These are phyloP conservation scores for Dichomitus squalens DNA, from an alignment of 1,284 basidiomycete species.

Conservation along the genomic window DNA sequence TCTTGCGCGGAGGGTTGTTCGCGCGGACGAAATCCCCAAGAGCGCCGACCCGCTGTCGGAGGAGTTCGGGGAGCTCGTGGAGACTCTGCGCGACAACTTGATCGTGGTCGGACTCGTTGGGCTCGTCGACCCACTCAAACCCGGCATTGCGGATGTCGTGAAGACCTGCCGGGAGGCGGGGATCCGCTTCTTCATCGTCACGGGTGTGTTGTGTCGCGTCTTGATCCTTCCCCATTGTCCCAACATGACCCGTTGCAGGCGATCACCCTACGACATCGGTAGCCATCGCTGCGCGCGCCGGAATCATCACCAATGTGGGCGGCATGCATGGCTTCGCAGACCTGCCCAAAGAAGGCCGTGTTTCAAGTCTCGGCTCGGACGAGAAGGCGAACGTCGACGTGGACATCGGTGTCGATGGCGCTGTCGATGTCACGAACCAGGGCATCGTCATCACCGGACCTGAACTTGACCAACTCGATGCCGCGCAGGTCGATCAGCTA, in stretches of 20 bases:
- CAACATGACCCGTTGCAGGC: constrained; percentile 35
- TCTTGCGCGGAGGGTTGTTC: constrained; percentile 41
- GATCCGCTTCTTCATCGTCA: constrained; percentile 69
- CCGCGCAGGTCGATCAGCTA: constrained; percentile 48
- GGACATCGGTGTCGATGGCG: too few relatives aligned
- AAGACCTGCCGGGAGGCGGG: constrained; percentile 54
- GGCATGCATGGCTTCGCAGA: constrained; percentile 44
- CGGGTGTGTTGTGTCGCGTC: constrained; percentile 44
- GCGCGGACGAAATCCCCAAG: constrained; percentile 32
- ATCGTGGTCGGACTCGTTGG: constrained; percentile 63
- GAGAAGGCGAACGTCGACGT: too few relatives aligned
- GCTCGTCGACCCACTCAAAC: constrained; percentile 62
- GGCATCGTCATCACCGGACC: constrained; percentile 51
- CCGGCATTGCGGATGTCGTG: constrained; percentile 57
- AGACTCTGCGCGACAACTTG: constrained; percentile 42
- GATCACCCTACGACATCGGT: constrained; percentile 53
- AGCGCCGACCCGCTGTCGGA: constrained; percentile 35
- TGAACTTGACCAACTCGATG: constrained; percentile 48
- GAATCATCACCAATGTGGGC: constrained; percentile 53
- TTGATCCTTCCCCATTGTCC: not conserved
- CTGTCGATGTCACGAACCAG: constrained; percentile 26
- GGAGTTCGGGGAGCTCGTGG: constrained; percentile 40
- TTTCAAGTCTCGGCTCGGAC: not conserved
- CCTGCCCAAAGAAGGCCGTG: constrained; percentile 28
- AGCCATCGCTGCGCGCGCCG: constrained; percentile 59